Conservation (phyloP, 768 basidiomycete species). For the Trametes maxima region DNA sequence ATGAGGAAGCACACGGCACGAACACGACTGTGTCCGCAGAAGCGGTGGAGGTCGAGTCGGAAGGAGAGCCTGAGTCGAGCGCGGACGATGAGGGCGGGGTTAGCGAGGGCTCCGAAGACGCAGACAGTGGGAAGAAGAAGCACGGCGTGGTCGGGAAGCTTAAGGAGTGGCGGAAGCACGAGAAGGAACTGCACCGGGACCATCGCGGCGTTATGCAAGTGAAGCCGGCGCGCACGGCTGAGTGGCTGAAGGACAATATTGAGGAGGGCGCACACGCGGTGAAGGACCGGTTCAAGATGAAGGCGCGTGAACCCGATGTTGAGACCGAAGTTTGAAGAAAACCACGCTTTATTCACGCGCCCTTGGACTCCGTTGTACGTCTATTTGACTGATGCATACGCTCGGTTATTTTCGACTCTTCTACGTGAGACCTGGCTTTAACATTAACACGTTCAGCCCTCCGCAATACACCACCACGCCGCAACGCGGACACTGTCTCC, state of each 20-base stretch:
- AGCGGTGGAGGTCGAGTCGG: constrained; percentile 16
- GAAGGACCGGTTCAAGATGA: constrained; percentile 42
- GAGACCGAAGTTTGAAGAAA: constrained; percentile 34
- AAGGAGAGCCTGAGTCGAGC: constrained; percentile 25
- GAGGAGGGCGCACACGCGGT: constrained; percentile 45
- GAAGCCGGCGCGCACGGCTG: constrained; percentile 55
- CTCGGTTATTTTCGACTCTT: too few relatives aligned
- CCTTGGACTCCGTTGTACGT: background rate
- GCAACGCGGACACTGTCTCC: too few relatives aligned
- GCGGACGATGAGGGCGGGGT: constrained; percentile 24
- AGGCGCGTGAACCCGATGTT: constrained; percentile 33
- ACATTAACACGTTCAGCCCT: too few relatives aligned
- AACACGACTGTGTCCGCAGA: constrained; percentile 23
- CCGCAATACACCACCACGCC: too few relatives aligned
- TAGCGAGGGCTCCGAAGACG: constrained; percentile 34
- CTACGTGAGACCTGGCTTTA: too few relatives aligned
- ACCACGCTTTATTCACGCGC: background rate
- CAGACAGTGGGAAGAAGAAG: constrained; percentile 31
- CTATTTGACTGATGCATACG: background rate
- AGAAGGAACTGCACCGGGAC: constrained; percentile 50
- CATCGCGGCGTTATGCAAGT: constrained; percentile 69
- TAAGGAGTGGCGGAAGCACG: constrained; percentile 46
- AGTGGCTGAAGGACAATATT: constrained; percentile 55
- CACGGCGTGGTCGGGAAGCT: constrained; percentile 35
- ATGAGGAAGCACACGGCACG: constrained; percentile 12